Evolutionary conservation across 2,329 filamentous ascomycete species (phyloP).

Genomic region (Fusarium sp.): DNA sequence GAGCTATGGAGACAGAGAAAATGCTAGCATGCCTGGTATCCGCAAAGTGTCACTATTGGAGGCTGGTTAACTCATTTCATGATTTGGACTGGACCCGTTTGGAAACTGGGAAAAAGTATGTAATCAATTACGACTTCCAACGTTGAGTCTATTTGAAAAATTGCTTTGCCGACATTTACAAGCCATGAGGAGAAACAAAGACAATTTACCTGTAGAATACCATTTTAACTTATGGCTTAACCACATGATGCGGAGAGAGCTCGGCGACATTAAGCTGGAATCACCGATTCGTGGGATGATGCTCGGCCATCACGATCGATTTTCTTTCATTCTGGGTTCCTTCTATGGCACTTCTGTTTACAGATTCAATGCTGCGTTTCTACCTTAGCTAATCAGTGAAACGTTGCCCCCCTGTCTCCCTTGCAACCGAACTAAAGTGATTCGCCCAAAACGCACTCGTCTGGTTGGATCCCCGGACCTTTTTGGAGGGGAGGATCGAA

Average conservation of each 20-base stretch:
- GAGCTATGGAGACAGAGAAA: conserved; percentile 29
- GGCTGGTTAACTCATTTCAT: conserved; percentile 1
- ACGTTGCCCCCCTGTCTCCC: not conserved
- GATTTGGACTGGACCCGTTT: not conserved
- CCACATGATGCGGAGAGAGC: not conserved
- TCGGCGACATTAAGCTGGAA: not conserved
- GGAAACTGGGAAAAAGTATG: not conserved
- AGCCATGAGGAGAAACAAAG: not conserved
- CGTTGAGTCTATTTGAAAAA: not conserved
- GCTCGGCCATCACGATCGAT: conserved; percentile 17
- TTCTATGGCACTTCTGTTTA: conserved; percentile 20
- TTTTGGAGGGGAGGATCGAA: conserved; percentile 37
- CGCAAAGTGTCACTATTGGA: conserved; percentile 35
- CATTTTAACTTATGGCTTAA: not conserved
- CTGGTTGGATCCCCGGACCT: conserved; percentile 30
- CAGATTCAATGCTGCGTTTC: conserved; percentile 1
- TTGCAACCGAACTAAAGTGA: conserved; percentile 8
- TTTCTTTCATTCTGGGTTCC: conserved; percentile 13
- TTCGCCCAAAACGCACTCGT: not conserved
- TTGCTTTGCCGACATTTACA: conserved; percentile 3
- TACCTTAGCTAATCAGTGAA: conserved; percentile 1
- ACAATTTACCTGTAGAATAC: not conserved
- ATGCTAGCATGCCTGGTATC: conserved; percentile 11
- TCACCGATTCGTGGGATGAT: conserved; percentile 17
- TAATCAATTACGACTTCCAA: not conserved